Conservation (phyloP, 2,329 filamentous ascomycete species). For the Hypoxylon sp. region DNA sequence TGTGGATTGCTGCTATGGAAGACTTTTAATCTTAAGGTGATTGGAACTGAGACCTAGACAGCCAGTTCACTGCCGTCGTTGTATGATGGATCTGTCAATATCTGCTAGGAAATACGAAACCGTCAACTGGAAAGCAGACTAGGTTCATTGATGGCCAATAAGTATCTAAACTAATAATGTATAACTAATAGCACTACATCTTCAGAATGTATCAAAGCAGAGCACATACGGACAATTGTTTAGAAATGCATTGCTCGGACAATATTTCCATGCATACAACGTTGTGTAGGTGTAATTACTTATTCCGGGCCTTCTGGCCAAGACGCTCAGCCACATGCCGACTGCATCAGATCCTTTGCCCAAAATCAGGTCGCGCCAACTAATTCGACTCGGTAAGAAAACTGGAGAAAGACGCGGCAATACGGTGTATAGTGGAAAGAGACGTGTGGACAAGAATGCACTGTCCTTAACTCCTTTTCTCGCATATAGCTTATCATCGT, state of each 20-base stretch:
- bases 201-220: background rate
- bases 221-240: slow-evolving; percentile 19
- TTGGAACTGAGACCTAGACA: background rate
- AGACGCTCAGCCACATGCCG: background rate
- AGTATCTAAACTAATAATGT: no score
- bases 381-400: background rate
- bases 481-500: slow-evolving; percentile 16
- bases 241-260: slow-evolving; percentile 1
- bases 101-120: background rate
- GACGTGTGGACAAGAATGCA: background rate
- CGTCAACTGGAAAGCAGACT: background rate
- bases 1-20: background rate
- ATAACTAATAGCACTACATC: no score
- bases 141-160: background rate
- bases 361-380: slow-evolving; percentile 17
- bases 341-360: slow-evolving; percentile 11
- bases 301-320: background rate
- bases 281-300: background rate
- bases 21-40: background rate
- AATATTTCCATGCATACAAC: background rate
- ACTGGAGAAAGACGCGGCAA: no score
- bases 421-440: background rate
- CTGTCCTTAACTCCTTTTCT: slow-evolving; percentile 30
- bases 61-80: background rate
- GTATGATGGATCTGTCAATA: background rate